These are phyloP conservation scores for Stephania cephalantha DNA, from an alignment of 164 flowering plant genomes.

Conservation along the genomic window DNA sequence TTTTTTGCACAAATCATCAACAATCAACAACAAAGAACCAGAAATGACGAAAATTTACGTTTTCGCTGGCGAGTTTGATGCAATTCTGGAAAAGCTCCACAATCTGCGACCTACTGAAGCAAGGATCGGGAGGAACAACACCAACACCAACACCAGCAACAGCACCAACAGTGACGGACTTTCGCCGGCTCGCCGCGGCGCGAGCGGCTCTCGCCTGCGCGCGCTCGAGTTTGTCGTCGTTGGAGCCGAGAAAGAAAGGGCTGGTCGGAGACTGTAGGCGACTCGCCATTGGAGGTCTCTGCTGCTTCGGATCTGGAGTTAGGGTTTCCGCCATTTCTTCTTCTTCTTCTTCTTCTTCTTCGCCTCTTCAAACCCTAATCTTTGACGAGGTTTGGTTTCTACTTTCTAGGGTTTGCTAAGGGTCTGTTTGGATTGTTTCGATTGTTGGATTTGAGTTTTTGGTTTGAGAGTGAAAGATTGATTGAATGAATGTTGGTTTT, in stretches of 20 bases:
- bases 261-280: constrained; percentile 62
- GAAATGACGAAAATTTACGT: constrained; percentile 33
- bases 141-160: constrained; percentile 13
- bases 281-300: constrained; percentile 32
- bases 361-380: too few relatives aligned
- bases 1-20: too few relatives aligned
- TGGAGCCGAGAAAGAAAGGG: constrained; percentile 70
- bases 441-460: too few relatives aligned
- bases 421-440: too few relatives aligned
- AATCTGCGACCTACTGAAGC: constrained; percentile 65
- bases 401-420: too few relatives aligned
- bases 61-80: constrained; percentile 94
- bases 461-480: too few relatives aligned
- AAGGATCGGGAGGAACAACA: constrained; percentile 22
- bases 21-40: neutral
- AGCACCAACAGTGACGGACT: constrained; percentile 22
- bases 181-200: constrained; percentile 71
- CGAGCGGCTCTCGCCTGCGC: constrained; percentile 95
- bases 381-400: too few relatives aligned
- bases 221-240: constrained; percentile 82
- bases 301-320: constrained; percentile 54
- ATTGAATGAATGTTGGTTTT: too few relatives aligned
- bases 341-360: neutral
- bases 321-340: constrained; percentile 51
- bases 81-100: constrained; percentile 78